Evolutionary conservation across 371 early-diverging fungal species (phyloP), one percentile per base, ranked within the genome.

Genomic region (Blastocladiella emersonii): DNA sequence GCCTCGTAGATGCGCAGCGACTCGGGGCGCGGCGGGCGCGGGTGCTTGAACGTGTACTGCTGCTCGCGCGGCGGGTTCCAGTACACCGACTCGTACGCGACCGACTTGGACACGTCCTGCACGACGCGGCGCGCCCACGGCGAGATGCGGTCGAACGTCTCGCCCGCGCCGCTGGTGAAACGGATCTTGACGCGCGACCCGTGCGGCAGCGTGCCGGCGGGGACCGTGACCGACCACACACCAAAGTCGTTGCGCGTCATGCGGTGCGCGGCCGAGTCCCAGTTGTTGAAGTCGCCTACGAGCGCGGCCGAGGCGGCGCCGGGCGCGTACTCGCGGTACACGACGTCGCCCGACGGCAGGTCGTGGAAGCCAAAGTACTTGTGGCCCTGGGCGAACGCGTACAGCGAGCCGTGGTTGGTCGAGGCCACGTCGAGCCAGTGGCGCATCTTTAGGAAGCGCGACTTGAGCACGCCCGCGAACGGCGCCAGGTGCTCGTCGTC

Each of bases 251-350:
- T 77, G 61, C 79, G 76, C 57, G 68, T 81, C 93, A 96, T 90
- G 19, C 78, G 78, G 68, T 94, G 85, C 1, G 81, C 75, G 19
- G 73, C 64, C 37, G 76, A 71, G 68, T 92, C 80, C 95, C 95
- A 94, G 63, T 84, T 72, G 72, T 92, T 95, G 73, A 95, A 95
- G 62, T 95, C 95, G 37, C 96, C 96, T 48, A 93, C 82, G 30
- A 95, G 80, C 66, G 77, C 85, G 19, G 93, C 94, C 37, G 76
- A 73, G 21, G 65, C 69, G 23, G 88, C 95, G 63, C 84, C 85
- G 5, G 95, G 97, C 19, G 95, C 95, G 93, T 93, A 95, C 72
- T 96, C 97, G 21, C 93, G 82, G 71, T 93, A 96, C 13, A 77
- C 71, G 65, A 94, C 85, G 30, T 74, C 76, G 32, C 80, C 81